Evolutionary conservation across 805 yeast genomes (phyloP).

Genomic region (Kuraishia cidri): DNA sequence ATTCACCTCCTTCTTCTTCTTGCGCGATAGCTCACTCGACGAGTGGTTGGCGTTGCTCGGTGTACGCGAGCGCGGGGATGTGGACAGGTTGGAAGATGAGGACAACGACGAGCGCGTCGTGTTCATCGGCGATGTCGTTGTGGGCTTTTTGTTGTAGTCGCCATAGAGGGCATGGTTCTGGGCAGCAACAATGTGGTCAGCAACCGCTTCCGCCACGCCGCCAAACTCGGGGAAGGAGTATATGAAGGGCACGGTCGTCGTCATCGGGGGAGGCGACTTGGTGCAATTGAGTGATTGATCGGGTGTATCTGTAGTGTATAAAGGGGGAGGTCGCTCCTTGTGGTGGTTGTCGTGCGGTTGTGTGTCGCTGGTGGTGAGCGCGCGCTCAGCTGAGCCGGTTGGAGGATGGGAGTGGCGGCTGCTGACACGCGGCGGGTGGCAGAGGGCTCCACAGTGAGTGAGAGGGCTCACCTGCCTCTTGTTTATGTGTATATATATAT

Average conservation of each 20-base stretch:
- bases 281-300: neutral
- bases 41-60: neutral
- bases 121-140: neutral
- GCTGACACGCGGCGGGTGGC: too few relatives aligned
- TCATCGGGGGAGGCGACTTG: too few relatives aligned
- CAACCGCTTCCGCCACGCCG: conserved; percentile 94
- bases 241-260: conserved; percentile 88
- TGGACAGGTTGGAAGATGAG: neutral
- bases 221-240: conserved; percentile 86
- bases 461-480: neutral
- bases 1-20: conserved; percentile 46
- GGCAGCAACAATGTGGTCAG: conserved; percentile 86
- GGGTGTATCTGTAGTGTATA: neutral
- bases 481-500: neutral
- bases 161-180: conserved; percentile 61
- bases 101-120: too few relatives aligned
- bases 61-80: neutral
- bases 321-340: neutral
- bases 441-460: too few relatives aligned
- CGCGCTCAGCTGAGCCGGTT: too few relatives aligned
- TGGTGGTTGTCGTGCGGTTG: neutral
- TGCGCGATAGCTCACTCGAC: conserved; percentile 11
- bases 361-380: too few relatives aligned
- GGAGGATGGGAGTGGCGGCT: too few relatives aligned
- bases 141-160: conserved; percentile 11